A percentile compares a stretch with the other conserved stretches of the same genome.
Conservation (phyloP, 176 grass and related monocot species). For the Melocanna baccifera region DNA sequence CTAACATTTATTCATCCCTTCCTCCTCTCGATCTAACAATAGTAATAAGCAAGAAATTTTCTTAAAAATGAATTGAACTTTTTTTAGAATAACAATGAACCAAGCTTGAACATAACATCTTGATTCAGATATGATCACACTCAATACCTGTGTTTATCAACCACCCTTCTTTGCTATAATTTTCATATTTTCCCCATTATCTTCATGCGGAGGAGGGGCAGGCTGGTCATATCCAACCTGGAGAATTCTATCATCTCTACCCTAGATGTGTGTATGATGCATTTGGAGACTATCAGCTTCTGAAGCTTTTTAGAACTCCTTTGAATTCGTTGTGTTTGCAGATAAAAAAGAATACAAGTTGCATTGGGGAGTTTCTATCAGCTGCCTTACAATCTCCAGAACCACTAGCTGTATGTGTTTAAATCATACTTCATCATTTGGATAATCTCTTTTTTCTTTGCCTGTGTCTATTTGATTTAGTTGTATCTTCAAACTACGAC, state of each 20-base stretch:
- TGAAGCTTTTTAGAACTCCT: conserved; percentile 87
- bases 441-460: not conserved
- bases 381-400: conserved; percentile 84
- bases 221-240: conserved; percentile 90
- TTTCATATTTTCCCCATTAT: conserved; percentile 28
- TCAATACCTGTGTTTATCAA: not conserved
- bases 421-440: conserved; percentile 4
- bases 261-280: conserved; percentile 96
- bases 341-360: conserved; percentile 95
- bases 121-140: not conserved
- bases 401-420: conserved; percentile 66
- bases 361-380: conserved; percentile 85
- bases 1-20: no score
- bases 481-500: not conserved
- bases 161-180: not conserved
- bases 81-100: not conserved
- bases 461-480: not conserved
- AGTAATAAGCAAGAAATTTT: not conserved
- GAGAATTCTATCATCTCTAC: conserved; percentile 97
- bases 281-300: conserved; percentile 86
- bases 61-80: not conserved
- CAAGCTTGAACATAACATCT: not conserved
- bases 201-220: conserved; percentile 72
- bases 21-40: no score
- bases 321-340: conserved; percentile 96